Conservation (phyloP, 2,329 filamentous ascomycete species). For the Aspergillus luchuensis region DNA sequence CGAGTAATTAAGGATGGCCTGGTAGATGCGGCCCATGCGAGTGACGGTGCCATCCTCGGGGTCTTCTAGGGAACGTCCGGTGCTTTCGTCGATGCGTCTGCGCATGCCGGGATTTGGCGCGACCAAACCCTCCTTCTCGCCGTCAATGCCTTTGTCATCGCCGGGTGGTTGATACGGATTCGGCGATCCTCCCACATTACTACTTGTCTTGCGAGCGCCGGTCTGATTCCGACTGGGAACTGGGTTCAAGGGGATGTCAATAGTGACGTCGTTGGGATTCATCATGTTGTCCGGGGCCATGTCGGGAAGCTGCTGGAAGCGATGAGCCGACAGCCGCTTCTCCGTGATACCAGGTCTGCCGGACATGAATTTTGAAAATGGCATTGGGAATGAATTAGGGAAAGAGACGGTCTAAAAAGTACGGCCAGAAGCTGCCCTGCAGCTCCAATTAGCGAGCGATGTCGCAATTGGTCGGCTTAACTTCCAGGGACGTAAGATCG, state of each 20-base stretch:
- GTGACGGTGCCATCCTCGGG: conserved; percentile 59
- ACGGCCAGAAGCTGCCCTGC: conserved; percentile 6
- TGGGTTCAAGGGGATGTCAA: conserved; percentile 63
- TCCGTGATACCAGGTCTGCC: conserved; percentile 37
- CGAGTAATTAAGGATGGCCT: conserved; percentile 63
- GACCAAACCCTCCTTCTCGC: conserved; percentile 35
- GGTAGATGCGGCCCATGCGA: conserved; percentile 62
- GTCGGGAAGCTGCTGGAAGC: conserved; percentile 47
- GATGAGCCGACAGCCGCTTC: conserved; percentile 49
- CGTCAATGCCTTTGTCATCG: conserved; percentile 29
- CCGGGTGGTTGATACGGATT: conserved; percentile 32
- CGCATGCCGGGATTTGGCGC: conserved; percentile 29
- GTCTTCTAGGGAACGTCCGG: conserved; percentile 39
- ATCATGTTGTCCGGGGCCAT: conserved; percentile 43
- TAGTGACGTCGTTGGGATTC: conserved; percentile 56
- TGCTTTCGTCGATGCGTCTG: conserved; percentile 34
- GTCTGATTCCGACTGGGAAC: conserved; percentile 54
- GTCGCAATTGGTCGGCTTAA: conserved; percentile 7
- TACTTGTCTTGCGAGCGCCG: conserved; percentile 45
- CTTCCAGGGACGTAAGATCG: neutral
- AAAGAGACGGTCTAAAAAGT: neutral
- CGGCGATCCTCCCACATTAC: conserved; percentile 35
- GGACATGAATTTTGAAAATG: conserved; percentile 29
- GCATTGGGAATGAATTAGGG: neutral
- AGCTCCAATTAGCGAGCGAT: conserved; percentile 4